Base-by-base conservation (phyloP, 208 protist genomes). In the Trypanosoma melophagium region DNA sequence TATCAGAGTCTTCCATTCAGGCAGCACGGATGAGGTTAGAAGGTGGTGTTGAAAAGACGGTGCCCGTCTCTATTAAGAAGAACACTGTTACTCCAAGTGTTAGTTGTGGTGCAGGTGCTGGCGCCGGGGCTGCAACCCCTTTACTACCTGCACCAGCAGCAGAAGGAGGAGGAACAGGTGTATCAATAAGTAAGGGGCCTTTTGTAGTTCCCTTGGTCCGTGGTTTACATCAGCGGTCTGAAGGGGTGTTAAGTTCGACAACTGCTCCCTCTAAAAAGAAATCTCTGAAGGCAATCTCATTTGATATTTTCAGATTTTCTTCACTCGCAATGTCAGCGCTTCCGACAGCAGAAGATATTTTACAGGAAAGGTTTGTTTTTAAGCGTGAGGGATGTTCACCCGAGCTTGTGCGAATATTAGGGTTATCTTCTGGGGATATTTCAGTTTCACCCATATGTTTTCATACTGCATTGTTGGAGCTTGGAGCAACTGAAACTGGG, bases 391-490 rank as follows among this genome's bases (percentile, higher is more conserved):
- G 57, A 35, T 76, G 71, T 25, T 71, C 64, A 45, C 31, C 9
- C 17, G 50, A 64, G 8, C 53, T 76, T 45, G 38, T 71, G 44
- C 22, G 16, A 24, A 21, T 62, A 38, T 40, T 74, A 70, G 73
- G 57, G 56, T 8, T 64, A 17, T 8, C 38, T 62, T 13, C 49
- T 60, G 38, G 64, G 41, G n/a, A 44, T 38, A 44, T 61, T n/a
- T 21, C 41, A 60, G 72, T 83, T 21, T 51, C 41, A 16, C 9
- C 52, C 0, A 19, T 28, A 7, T 73, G 77, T 21, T 93, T 84
- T 79, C 76, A 76, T 60, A 72, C 60, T 16, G 49, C 80, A n/a
- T 53, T 93, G 9, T 66, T 88, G 14, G 64, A 40, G 5, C 77
- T 90, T 14, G 87, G 84, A 3, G 87, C 81, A 0, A 62, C 45